Percentiles rank a stretch among this genome's conserved stretches.
phyloP scores from a whole-genome alignment of 148 eudicot genomes.

The Spergularia bocconei region DNA sequence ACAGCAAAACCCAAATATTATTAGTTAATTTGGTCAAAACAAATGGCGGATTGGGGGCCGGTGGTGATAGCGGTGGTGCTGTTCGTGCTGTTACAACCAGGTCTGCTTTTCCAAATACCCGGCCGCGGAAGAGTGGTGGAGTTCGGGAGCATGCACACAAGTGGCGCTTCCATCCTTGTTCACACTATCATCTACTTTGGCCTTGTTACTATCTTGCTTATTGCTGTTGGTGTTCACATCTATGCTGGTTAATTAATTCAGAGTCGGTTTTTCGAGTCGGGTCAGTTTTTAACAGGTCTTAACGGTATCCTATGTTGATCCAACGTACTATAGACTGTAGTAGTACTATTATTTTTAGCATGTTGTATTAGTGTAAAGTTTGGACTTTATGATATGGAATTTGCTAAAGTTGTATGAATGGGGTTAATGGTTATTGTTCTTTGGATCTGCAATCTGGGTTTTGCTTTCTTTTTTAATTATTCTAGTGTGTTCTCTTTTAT shows the following conservation, averaged over 20 bases:
- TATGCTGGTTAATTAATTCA: slow-evolving; percentile 38
- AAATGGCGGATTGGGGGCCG: slow-evolving; percentile 67
- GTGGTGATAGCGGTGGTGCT: slow-evolving; percentile 58
- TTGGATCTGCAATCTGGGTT: too few relatives aligned
- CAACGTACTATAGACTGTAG: too few relatives aligned
- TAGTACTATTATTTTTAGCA: too few relatives aligned
- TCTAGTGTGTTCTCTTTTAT: too few relatives aligned
- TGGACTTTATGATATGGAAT: too few relatives aligned
- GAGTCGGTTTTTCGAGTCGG: too few relatives aligned
- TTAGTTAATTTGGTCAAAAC: neutral
- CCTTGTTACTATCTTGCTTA: slow-evolving; percentile 45
- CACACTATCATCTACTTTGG: slow-evolving; percentile 59
- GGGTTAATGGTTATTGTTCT: too few relatives aligned
- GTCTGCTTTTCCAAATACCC: slow-evolving; percentile 57
- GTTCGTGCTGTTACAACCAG: slow-evolving; percentile 56
- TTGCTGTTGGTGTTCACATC: slow-evolving; percentile 62
- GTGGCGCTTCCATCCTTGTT: slow-evolving; percentile 54
- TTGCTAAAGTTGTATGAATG: too few relatives aligned
- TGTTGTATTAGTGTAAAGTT: too few relatives aligned
- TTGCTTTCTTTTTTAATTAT: too few relatives aligned
- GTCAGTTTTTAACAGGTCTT: too few relatives aligned
- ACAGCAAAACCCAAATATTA: neutral
- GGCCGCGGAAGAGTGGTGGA: slow-evolving; percentile 44
- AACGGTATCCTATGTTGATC: too few relatives aligned
- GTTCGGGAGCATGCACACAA: slow-evolving; percentile 59